Percentiles rank a stretch among this genome's conserved stretches.
Conservation (phyloP, 495 filamentous ascomycete genomes). For the Lepraria neglecta region DNA sequence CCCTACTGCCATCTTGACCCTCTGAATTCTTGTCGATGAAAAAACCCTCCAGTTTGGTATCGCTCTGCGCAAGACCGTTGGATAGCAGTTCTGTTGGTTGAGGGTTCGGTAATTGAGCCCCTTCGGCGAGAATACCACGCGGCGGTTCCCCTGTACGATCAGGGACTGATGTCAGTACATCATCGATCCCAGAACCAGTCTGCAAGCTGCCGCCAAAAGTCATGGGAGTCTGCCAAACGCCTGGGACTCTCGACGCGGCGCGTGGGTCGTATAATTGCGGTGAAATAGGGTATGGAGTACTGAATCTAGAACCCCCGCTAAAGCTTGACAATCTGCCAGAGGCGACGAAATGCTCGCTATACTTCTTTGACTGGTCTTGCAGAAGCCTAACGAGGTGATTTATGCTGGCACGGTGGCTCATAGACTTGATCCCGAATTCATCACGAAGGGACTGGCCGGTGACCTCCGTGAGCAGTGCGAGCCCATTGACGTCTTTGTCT, state of each 20-base stretch:
- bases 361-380: conserved; percentile 39
- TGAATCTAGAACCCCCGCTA: conserved; percentile 3
- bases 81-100: not conserved
- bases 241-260: not conserved
- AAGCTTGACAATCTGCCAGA: conserved; percentile 8
- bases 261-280: not conserved
- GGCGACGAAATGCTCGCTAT: conserved; percentile 21
- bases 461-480: conserved; percentile 50
- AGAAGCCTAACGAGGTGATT: conserved; percentile 44
- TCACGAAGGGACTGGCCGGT: conserved; percentile 40
- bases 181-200: conserved; percentile 2
- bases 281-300: not conserved
- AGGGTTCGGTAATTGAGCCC: too few relatives aligned
- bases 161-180: not conserved
- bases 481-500: conserved; percentile 55
- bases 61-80: too few relatives aligned
- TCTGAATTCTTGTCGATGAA: too few relatives aligned
- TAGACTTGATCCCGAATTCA: conserved; percentile 44
- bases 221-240: not conserved
- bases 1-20: too few relatives aligned
- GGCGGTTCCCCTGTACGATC: not conserved
- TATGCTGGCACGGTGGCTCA: conserved; percentile 44
- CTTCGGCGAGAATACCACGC: too few relatives aligned
- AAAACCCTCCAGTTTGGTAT: too few relatives aligned
- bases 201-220: not conserved